These are phyloP conservation scores for Colletotrichum liaoningense DNA, from an alignment of 2,329 filamentous ascomycete genomes.

Conservation along the genomic window DNA sequence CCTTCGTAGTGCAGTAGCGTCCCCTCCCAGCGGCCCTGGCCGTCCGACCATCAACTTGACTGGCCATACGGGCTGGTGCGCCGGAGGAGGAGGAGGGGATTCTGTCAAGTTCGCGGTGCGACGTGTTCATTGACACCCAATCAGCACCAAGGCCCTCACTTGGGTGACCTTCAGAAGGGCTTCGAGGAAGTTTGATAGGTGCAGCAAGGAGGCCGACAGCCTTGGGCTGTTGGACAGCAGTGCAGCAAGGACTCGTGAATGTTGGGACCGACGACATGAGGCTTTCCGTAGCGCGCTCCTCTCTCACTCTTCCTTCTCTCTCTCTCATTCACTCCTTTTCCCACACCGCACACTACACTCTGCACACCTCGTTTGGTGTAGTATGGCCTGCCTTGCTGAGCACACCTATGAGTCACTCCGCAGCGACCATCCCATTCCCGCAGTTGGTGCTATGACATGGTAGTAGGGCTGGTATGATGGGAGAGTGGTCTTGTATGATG, in stretches of 20 bases:
- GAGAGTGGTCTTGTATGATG: slow-evolving; percentile 26
- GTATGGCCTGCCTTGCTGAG: neutral
- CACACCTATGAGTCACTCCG: slow-evolving; percentile 30
- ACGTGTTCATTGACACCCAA: slow-evolving; percentile 30
- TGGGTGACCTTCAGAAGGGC: slow-evolving; percentile 20
- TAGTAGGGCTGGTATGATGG: slow-evolving; percentile 22
- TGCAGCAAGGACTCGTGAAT: slow-evolving; percentile 30
- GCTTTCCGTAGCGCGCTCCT: neutral
- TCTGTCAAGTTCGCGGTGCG: slow-evolving; percentile 7
- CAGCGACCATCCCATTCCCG: slow-evolving; percentile 13
- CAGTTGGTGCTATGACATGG: slow-evolving; percentile 1
- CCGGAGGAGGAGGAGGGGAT: slow-evolving; percentile 8
- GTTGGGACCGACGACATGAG: slow-evolving; percentile 35
- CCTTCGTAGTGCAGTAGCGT: slow-evolving; percentile 33
- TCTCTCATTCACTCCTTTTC: neutral
- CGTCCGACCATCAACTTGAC: slow-evolving; percentile 2
- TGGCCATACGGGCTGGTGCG: slow-evolving; percentile 14
- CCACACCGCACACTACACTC: neutral
- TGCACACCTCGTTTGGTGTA: neutral
- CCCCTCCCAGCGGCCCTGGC: slow-evolving; percentile 29
- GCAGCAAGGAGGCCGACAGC: slow-evolving; percentile 42
- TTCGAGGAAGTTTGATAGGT: slow-evolving; percentile 42
- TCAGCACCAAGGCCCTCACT: slow-evolving; percentile 12
- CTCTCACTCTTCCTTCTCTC: slow-evolving; percentile 1
- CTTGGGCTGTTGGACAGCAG: slow-evolving; percentile 35